phyloP scores from a whole-genome alignment of 2,329 filamentous ascomycete genomes.

The Penicillium sp. region DNA sequence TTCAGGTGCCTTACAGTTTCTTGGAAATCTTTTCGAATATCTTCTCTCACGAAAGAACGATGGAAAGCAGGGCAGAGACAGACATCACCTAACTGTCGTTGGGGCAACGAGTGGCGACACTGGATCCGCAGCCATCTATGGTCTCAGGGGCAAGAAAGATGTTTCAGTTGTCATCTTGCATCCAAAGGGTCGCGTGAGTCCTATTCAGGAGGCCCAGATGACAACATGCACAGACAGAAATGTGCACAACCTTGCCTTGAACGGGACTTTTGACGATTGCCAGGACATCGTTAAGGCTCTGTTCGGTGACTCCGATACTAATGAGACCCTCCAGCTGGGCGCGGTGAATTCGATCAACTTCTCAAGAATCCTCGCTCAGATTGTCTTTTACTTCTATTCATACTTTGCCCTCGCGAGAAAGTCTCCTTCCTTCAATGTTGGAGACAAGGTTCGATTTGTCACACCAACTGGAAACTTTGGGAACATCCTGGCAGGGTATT shows the following conservation, averaged over 20 bases:
- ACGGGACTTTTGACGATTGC: constrained; percentile 93
- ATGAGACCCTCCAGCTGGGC: constrained; percentile 76
- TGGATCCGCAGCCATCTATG: constrained; percentile 93
- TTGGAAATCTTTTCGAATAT: constrained; percentile 79
- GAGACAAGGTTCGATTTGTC: constrained; percentile 68
- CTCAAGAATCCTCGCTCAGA: constrained; percentile 92
- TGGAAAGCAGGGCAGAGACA: constrained; percentile 51
- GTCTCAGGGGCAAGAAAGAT: constrained; percentile 91
- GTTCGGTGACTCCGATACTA: constrained; percentile 82
- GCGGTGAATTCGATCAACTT: constrained; percentile 98
- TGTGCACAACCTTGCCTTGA: constrained; percentile 86
- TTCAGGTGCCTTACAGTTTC: constrained; percentile 76
- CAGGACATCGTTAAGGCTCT: constrained; percentile 95
- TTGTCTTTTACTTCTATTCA: constrained; percentile 93
- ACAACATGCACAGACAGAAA: constrained; percentile 83
- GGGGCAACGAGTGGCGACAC: constrained; percentile 85
- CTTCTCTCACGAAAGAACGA: constrained; percentile 48
- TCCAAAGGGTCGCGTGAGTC: constrained; percentile 85
- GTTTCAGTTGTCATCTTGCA: constrained; percentile 94
- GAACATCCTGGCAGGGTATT: constrained; percentile 85
- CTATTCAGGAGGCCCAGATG: constrained; percentile 93
- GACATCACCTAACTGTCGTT: constrained; percentile 81
- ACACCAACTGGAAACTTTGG: constrained; percentile 97
- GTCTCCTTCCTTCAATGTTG: constrained; percentile 60
- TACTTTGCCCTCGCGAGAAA: constrained; percentile 74